A percentile compares a stretch with the other conserved stretches of the same genome.
phyloP scores from a whole-genome alignment of 2,329 filamentous ascomycete genomes.

The Lanzia echinophila region DNA sequence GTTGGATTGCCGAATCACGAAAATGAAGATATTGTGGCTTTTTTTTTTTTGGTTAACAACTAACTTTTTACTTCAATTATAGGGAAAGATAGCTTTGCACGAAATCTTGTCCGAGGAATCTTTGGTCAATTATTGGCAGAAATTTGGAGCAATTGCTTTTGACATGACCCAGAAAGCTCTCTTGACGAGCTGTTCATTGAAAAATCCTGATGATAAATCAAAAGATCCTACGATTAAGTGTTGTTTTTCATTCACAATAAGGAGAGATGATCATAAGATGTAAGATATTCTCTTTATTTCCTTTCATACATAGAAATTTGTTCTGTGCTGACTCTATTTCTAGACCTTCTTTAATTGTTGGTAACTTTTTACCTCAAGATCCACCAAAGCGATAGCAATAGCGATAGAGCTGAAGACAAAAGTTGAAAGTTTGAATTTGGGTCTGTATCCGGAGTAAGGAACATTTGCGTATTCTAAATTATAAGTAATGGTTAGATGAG shows the following conservation, averaged over 20 bases:
- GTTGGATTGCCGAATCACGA: background rate
- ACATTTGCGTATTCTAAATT: no score
- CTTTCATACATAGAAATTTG: background rate
- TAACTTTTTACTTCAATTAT: constrained; percentile 1
- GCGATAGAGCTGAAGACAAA: constrained; percentile 24
- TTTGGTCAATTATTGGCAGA: constrained; percentile 96
- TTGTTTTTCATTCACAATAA: constrained; percentile 96
- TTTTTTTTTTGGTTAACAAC: background rate
- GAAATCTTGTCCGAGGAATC: constrained; percentile 95
- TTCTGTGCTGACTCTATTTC: background rate
- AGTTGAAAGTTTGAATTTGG: no score
- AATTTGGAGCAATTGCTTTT: constrained; percentile 96
- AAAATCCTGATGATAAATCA: constrained; percentile 66
- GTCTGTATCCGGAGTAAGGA: no score
- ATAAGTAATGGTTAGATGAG: no score
- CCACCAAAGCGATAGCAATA: constrained; percentile 38
- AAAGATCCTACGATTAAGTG: constrained; percentile 74
- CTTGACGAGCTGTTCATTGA: constrained; percentile 85
- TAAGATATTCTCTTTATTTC: constrained; percentile 43
- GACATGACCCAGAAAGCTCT: constrained; percentile 91
- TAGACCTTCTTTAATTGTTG: constrained; percentile 89
- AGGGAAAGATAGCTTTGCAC: constrained; percentile 93
- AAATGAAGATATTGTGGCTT: constrained; percentile 2
- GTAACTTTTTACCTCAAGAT: constrained; percentile 90
- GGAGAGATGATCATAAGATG: constrained; percentile 94